A percentile compares a stretch with the other conserved stretches of the same genome.
phyloP scores from a whole-genome alignment of 768 basidiomycete genomes.

The Suillus spraguei region DNA sequence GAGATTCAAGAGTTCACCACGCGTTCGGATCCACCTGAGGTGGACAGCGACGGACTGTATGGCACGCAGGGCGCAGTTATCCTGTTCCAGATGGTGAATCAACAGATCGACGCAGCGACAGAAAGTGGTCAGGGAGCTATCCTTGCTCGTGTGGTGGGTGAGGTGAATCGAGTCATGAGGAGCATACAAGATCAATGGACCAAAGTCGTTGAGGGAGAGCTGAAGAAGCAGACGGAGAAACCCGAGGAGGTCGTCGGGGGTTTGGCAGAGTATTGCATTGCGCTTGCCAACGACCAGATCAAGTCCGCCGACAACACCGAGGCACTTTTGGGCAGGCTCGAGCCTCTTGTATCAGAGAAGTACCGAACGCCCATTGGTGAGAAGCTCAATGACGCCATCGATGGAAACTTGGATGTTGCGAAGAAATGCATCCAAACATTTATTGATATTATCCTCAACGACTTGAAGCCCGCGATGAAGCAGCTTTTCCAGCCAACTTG shows the following conservation, averaged over 20 bases:
- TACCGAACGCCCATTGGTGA: slow-evolving; percentile 84
- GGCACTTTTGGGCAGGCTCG: slow-evolving; percentile 79
- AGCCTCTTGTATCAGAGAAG: slow-evolving; percentile 91
- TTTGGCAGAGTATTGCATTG: slow-evolving; percentile 94
- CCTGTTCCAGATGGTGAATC: slow-evolving; percentile 97
- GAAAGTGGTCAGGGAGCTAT: slow-evolving; percentile 97
- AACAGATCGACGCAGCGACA: slow-evolving; percentile 91
- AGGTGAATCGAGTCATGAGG: slow-evolving; percentile 89
- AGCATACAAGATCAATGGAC: slow-evolving; percentile 87
- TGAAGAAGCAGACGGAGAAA: slow-evolving; percentile 85
- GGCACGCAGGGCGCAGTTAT: slow-evolving; percentile 92
- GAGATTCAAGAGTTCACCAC: slow-evolving; percentile 84
- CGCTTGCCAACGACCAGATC: slow-evolving; percentile 96
- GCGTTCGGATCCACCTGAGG: slow-evolving; percentile 84
- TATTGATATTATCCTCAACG: slow-evolving; percentile 94
- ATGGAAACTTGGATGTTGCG: slow-evolving; percentile 97
- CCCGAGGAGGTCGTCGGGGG: slow-evolving; percentile 88
- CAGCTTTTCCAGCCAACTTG: slow-evolving; percentile 80
- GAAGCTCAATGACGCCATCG: slow-evolving; percentile 92
- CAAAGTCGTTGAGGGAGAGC: slow-evolving; percentile 79
- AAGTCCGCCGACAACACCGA: slow-evolving; percentile 95
- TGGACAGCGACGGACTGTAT: slow-evolving; percentile 87
- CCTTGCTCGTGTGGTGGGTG: slow-evolving; percentile 86
- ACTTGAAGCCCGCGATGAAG: slow-evolving; percentile 86
- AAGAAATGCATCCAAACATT: slow-evolving; percentile 96